Base-by-base conservation (phyloP, 306 rosid genomes). In the Alnus rubra region DNA sequence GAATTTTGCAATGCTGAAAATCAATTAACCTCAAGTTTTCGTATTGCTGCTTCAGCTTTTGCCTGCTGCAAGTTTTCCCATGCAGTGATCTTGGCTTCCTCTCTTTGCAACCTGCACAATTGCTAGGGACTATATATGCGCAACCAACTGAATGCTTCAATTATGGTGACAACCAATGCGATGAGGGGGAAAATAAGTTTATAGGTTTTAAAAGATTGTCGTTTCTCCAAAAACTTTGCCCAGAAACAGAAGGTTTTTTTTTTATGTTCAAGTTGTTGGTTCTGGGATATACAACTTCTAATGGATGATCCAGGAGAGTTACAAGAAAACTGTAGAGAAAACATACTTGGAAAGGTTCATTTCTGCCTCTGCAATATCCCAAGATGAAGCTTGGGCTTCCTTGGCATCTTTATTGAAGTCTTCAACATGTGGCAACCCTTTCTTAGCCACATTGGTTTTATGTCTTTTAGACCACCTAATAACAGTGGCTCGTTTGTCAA, bases 51-150 rank as follows among this genome's bases (percentile, higher is more conserved):
- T 89, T 94, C 98, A 28, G 98, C 97, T 80, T 91, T 90, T 53
- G 97, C 98, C 72, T 85, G 88, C 86, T 94, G 97, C 85, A 88
- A 84, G 80, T 91, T 88, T 82, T 94, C 98, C 98, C 98, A 92
- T 1, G 98, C 98, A 72, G 60, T 63, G 71, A 94, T 92, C 82
- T 90, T 94, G 78, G 97, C 91, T 83, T 92, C 98, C 85, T 94
- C 92, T 76, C 93, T 88, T 72, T 86, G 86, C 87, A 76, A 55
- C 82, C 97, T 94, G 90, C 76, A 56, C 23, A 72, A 68, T 42
- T 42, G 48, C 39, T 69, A 54, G 11, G 33, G 71, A 3, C 50
- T 8, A 18, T 18, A 44, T 69, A 23, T 68, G 4, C 47, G 15
- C 16, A 7, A 11, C 56, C 56, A 7, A 18, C 19, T 50, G 49